These are phyloP conservation scores for Botryotinia convoluta DNA, from an alignment of 2,329 filamentous ascomycete species.

Conservation along the genomic window DNA sequence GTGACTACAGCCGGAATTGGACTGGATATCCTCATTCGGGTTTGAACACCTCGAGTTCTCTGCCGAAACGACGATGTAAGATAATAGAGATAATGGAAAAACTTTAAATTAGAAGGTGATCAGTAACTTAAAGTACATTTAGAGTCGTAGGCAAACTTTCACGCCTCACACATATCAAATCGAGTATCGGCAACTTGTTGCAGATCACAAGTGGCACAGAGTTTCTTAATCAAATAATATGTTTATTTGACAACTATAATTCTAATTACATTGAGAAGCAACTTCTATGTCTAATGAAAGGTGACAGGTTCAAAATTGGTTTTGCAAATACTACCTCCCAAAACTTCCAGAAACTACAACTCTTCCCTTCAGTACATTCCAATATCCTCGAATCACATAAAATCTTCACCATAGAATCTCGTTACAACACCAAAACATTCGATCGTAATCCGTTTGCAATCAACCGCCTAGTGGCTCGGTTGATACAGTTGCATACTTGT, in stretches of 20 bases:
- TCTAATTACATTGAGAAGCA: constrained; percentile 17
- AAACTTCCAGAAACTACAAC: constrained; percentile 14
- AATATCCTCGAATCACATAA: constrained; percentile 13
- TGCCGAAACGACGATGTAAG: constrained; percentile 86
- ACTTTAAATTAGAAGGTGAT: constrained; percentile 66
- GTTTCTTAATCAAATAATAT: background rate
- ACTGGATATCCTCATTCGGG: constrained; percentile 70
- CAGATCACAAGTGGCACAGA: background rate
- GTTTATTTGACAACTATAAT: constrained; percentile 11
- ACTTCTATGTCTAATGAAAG: constrained; percentile 4
- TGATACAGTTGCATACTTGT: constrained; percentile 10
- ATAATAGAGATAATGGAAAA: constrained; percentile 76
- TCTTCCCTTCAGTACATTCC: constrained; percentile 14
- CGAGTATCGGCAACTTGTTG: background rate
- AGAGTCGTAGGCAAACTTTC: constrained; percentile 68
- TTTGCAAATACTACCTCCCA: constrained; percentile 20
- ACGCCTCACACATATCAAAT: constrained; percentile 40
- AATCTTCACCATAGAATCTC: background rate
- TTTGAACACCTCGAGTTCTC: constrained; percentile 54
- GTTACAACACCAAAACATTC: background rate
- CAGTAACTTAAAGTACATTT: constrained; percentile 82
- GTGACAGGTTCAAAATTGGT: constrained; percentile 17
- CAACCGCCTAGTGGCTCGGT: background rate
- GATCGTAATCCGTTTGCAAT: background rate
- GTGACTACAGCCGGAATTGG: constrained; percentile 77